Evolutionary conservation across 352 stramenopile species (phyloP).

Genomic region (Phytopythium sindhum): DNA sequence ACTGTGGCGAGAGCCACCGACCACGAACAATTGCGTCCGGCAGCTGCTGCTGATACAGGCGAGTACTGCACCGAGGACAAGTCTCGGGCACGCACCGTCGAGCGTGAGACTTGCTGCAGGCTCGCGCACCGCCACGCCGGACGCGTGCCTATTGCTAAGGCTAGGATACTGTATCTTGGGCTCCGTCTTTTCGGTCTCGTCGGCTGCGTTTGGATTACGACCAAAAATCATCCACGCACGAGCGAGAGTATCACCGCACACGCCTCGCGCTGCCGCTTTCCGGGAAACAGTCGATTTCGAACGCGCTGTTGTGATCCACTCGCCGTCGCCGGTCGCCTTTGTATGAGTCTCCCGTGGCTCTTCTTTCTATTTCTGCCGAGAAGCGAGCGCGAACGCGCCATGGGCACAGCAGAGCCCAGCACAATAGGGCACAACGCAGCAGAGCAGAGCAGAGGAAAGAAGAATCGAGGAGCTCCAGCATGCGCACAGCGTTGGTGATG

Average conservation of each 20-base stretch:
- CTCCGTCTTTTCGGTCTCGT: not conserved
- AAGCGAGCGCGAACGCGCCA: not conserved
- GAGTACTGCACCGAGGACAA: not conserved
- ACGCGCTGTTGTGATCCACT: not conserved
- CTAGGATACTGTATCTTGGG: not conserved
- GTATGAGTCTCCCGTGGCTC: not conserved
- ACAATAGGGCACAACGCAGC: too few relatives aligned
- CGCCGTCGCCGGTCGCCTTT: not conserved
- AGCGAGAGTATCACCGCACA: not conserved
- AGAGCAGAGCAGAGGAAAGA: too few relatives aligned
- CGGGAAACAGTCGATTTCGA: not conserved
- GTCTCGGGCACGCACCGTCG: not conserved
- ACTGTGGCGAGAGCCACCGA: not conserved
- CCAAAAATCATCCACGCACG: conserved; percentile 1
- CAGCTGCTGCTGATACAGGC: not conserved
- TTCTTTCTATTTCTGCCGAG: not conserved
- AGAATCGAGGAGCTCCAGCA: not conserved
- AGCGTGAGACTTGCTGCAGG: not conserved
- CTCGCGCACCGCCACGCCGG: not conserved
- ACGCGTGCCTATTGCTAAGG: not conserved
- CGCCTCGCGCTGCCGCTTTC: not conserved
- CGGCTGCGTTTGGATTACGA: not conserved
- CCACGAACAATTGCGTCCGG: not conserved
- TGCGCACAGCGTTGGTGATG: not conserved
- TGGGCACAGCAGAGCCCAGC: too few relatives aligned